These are phyloP conservation scores for Fusarium xylarioides DNA, from an alignment of 2,329 filamentous ascomycete species.

Conservation along the genomic window DNA sequence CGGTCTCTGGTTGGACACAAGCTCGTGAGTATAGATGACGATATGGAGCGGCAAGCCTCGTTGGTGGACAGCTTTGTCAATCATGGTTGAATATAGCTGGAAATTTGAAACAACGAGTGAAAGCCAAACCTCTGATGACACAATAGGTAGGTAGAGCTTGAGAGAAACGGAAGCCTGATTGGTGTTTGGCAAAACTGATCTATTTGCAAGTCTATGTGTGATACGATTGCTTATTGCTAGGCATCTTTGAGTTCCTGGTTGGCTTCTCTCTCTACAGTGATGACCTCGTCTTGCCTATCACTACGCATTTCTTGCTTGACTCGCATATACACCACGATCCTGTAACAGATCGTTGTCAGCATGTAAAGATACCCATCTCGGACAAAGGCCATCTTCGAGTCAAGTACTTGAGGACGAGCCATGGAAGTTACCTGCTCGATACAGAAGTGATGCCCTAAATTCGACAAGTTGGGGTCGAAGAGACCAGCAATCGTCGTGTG, in stretches of 20 bases:
- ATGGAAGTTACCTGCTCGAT: not conserved
- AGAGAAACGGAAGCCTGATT: not conserved
- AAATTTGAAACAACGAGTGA: conserved; percentile 30
- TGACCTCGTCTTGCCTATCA: conserved; percentile 8
- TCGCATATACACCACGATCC: conserved; percentile 7
- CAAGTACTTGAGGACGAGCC: conserved; percentile 2
- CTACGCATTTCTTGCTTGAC: conserved; percentile 20
- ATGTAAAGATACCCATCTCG: not conserved
- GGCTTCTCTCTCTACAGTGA: not conserved
- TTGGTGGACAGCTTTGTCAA: conserved; percentile 19
- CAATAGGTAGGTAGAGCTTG: not conserved
- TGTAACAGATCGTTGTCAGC: conserved; percentile 1
- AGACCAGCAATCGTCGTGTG: conserved; percentile 24
- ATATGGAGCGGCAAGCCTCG: conserved; percentile 17
- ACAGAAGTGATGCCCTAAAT: conserved; percentile 15
- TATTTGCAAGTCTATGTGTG: not conserved
- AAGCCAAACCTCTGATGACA: conserved; percentile 24
- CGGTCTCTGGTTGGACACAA: conserved; percentile 31
- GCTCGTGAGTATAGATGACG: not conserved
- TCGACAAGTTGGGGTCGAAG: not conserved
- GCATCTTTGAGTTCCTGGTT: not conserved
- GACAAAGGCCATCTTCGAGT: conserved; percentile 7
- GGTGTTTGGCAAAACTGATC: conserved; percentile 9
- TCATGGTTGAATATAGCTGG: conserved; percentile 11
- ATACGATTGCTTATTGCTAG: conserved; percentile 1